These are phyloP conservation scores for Pseudocercospora pini-densiflorae DNA, from an alignment of 2,329 filamentous ascomycete genomes.

Conservation along the genomic window DNA sequence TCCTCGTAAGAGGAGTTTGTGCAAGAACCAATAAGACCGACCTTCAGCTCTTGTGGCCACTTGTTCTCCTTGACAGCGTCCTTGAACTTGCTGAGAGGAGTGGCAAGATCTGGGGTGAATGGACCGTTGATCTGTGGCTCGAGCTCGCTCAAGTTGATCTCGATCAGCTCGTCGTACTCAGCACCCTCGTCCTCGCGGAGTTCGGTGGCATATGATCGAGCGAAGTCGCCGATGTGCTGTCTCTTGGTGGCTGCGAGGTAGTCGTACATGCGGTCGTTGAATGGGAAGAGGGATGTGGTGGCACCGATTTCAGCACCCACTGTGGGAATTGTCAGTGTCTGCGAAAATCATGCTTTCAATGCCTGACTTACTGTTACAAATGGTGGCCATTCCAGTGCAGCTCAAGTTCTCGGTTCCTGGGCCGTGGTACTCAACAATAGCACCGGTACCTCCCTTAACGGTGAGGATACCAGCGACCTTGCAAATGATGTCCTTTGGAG, in stretches of 20 bases:
- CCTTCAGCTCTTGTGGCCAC: conserved; percentile 97
- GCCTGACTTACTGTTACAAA: conserved; percentile 55
- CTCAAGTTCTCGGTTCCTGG: conserved; percentile 76
- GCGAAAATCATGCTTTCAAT: too few relatives aligned
- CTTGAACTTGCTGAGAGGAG: conserved; percentile 96
- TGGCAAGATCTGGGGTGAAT: conserved; percentile 97
- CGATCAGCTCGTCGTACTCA: conserved; percentile 94
- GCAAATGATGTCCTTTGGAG: conserved; percentile 96
- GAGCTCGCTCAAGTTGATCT: conserved; percentile 92
- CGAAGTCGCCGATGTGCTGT: conserved; percentile 85
- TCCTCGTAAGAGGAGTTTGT: conserved; percentile 91
- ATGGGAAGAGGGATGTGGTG: conserved; percentile 94
- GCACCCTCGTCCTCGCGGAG: conserved; percentile 86
- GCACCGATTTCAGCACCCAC: conserved; percentile 72
- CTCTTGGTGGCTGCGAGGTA: conserved; percentile 94
- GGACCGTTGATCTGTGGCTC: conserved; percentile 99
- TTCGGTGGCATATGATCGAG: conserved; percentile 80
- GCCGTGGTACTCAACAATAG: conserved; percentile 50
- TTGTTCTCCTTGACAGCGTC: conserved; percentile 91
- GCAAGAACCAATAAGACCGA: conserved; percentile 96
- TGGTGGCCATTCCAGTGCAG: conserved; percentile 86
- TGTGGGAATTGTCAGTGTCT: not conserved
- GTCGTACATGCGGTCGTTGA: conserved; percentile 97
- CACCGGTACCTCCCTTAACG: conserved; percentile 96
- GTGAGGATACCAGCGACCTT: conserved; percentile 97